Percentiles rank a stretch among this genome's conserved stretches.
Evolutionary conservation across 2,329 filamentous ascomycete species (phyloP).

Genomic region (Helicocarpus griseus): DNA sequence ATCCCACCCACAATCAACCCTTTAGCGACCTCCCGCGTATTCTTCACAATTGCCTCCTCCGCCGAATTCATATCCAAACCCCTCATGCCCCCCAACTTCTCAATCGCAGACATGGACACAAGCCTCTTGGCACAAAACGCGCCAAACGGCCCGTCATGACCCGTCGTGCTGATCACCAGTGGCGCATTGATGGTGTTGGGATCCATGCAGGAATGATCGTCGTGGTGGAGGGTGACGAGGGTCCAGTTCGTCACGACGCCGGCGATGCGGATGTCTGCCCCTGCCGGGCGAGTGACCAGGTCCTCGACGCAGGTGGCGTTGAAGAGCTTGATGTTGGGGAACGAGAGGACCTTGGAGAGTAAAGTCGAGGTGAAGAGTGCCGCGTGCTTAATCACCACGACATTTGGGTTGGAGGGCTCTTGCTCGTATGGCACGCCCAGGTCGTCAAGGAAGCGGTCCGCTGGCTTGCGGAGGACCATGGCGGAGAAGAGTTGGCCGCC

Average conservation of each 20-base stretch:
- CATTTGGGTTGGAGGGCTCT: slow-evolving; percentile 75
- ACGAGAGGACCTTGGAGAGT: slow-evolving; percentile 68
- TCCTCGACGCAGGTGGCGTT: slow-evolving; percentile 91
- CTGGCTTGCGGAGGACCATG: slow-evolving; percentile 92
- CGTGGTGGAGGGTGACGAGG: slow-evolving; percentile 75
- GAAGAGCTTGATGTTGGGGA: slow-evolving; percentile 93
- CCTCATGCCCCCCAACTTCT: slow-evolving; percentile 82
- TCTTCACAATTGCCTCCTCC: slow-evolving; percentile 89
- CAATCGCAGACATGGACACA: slow-evolving; percentile 74
- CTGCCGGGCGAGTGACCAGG: slow-evolving; percentile 66
- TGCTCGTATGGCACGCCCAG: slow-evolving; percentile 79
- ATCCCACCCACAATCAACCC: slow-evolving; percentile 90
- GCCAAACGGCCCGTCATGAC: slow-evolving; percentile 83
- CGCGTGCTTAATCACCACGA: slow-evolving; percentile 88
- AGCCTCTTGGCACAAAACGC: slow-evolving; percentile 87
- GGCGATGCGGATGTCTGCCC: slow-evolving; percentile 57
- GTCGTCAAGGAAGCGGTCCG: slow-evolving; percentile 72
- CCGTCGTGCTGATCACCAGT: slow-evolving; percentile 78
- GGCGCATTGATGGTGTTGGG: slow-evolving; percentile 95
- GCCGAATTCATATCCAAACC: slow-evolving; percentile 86
- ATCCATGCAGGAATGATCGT: slow-evolving; percentile 92
- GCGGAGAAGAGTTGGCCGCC: slow-evolving; percentile 90
- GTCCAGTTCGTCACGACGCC: slow-evolving; percentile 97
- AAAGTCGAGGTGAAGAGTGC: slow-evolving; percentile 86
- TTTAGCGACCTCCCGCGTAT: slow-evolving; percentile 76